A percentile compares a stretch with the other conserved stretches of the same genome.
Conservation (phyloP, 192 early-diverging fungal species). For the Entomortierella lignicola region DNA sequence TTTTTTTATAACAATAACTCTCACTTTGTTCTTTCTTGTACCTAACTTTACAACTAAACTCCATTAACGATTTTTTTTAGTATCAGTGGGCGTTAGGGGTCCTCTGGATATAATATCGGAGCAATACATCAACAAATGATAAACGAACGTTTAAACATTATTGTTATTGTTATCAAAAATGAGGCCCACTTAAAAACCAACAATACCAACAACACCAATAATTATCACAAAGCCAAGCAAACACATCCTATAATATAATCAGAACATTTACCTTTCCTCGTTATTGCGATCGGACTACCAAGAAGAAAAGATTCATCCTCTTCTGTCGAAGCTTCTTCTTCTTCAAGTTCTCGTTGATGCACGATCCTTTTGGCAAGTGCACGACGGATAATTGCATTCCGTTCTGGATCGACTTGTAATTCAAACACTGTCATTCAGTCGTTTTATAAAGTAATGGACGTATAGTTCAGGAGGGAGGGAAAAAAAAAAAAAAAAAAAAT, state of each 20-base stretch:
- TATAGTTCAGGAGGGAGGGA: too few species aligned
- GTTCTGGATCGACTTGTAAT: slow-evolving; percentile 48
- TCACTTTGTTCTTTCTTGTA: too few species aligned
- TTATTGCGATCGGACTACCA: slow-evolving; percentile 17
- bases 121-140: slow-evolving; percentile 3
- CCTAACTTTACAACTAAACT: too few species aligned
- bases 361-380: slow-evolving; percentile 49
- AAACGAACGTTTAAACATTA: background rate
- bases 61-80: background rate
- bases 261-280: slow-evolving; percentile 18
- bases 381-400: slow-evolving; percentile 47
- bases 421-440: slow-evolving; percentile 49
- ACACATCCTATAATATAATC: too few species aligned
- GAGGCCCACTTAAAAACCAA: too few species aligned
- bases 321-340: slow-evolving; percentile 51
- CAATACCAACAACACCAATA: background rate
- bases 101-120: background rate
- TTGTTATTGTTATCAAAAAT: too few species aligned
- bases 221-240: background rate
- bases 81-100: background rate
- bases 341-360: slow-evolving; percentile 42
- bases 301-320: slow-evolving; percentile 50
- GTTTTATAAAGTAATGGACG: background rate
- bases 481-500: too few species aligned
- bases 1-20: too few species aligned